These are phyloP conservation scores for Chaetomium sp. DNA, from an alignment of 2,329 filamentous ascomycete species.

Conservation along the genomic window DNA sequence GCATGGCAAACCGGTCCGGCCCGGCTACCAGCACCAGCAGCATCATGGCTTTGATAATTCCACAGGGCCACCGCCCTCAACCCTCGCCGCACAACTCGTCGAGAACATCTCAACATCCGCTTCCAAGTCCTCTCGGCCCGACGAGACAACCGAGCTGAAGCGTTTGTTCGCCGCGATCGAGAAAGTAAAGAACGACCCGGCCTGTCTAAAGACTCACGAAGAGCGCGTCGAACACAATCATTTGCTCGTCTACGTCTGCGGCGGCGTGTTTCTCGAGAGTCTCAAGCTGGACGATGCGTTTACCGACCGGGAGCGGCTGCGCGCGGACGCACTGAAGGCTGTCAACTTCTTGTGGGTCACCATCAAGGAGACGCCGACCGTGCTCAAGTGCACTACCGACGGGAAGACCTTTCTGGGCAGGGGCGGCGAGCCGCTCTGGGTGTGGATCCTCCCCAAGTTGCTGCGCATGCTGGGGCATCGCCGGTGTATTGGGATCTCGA, in stretches of 20 bases:
- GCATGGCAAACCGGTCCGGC: constrained; percentile 27
- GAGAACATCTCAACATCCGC: constrained; percentile 72
- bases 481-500: constrained; percentile 50
- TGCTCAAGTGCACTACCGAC: constrained; percentile 56
- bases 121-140: constrained; percentile 55
- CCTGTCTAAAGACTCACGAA: constrained; percentile 60
- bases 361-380: constrained; percentile 71
- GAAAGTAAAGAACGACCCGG: constrained; percentile 54
- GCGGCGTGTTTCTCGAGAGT: constrained; percentile 74
- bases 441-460: constrained; percentile 64
- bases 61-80: constrained; percentile 65
- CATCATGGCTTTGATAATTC: constrained; percentile 24
- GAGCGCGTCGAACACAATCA: constrained; percentile 77
- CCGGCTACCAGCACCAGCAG: constrained; percentile 15
- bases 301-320: constrained; percentile 56
- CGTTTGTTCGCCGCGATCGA: constrained; percentile 64
- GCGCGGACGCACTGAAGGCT: constrained; percentile 67
- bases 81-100: constrained; percentile 84
- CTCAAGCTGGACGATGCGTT: constrained; percentile 71
- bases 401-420: constrained; percentile 51
- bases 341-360: constrained; percentile 76
- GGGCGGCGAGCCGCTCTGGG: constrained; percentile 64
- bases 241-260: constrained; percentile 81
- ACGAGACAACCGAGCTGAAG: constrained; percentile 73
- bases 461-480: constrained; percentile 59